Evolutionary conservation across 2,329 filamentous ascomycete genomes (phyloP).

Genomic region (Balansia obtecta): DNA sequence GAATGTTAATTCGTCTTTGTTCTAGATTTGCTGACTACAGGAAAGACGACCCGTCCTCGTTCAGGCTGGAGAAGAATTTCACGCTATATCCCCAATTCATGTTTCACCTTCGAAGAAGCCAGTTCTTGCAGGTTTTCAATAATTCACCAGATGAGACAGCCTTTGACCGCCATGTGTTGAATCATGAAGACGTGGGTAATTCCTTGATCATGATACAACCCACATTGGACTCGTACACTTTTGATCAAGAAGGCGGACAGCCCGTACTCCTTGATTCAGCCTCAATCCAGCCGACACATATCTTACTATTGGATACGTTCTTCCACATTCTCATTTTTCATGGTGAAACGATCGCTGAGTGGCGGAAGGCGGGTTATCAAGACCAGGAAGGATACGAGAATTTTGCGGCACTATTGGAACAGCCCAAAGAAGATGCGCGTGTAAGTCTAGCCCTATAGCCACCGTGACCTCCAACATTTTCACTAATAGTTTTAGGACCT

Average conservation of each 20-base stretch:
- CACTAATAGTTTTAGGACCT: conserved; percentile 53
- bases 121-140: conserved; percentile 98
- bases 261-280: conserved; percentile 94
- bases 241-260: conserved; percentile 85
- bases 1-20: conserved; percentile 95
- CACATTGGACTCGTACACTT: conserved; percentile 91
- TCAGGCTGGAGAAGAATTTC: conserved; percentile 97
- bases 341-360: conserved; percentile 93
- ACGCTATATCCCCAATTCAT: conserved; percentile 98
- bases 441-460: conserved; percentile 36
- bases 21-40: conserved; percentile 95
- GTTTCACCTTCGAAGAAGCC: conserved; percentile 94
- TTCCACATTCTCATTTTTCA: conserved; percentile 99
- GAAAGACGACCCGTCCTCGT: conserved; percentile 95
- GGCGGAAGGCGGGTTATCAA: conserved; percentile 96
- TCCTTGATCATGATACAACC: conserved; percentile 98
- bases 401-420: conserved; percentile 75
- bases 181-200: conserved; percentile 94
- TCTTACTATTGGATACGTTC: conserved; percentile 92
- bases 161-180: conserved; percentile 95
- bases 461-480: not conserved
- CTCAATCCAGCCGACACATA: conserved; percentile 87
- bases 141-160: conserved; percentile 98
- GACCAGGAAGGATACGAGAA: conserved; percentile 98
- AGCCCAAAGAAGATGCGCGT: conserved; percentile 92